Conservation (phyloP, 1,139 yeast species). For the Pichiaceae sp. region DNA sequence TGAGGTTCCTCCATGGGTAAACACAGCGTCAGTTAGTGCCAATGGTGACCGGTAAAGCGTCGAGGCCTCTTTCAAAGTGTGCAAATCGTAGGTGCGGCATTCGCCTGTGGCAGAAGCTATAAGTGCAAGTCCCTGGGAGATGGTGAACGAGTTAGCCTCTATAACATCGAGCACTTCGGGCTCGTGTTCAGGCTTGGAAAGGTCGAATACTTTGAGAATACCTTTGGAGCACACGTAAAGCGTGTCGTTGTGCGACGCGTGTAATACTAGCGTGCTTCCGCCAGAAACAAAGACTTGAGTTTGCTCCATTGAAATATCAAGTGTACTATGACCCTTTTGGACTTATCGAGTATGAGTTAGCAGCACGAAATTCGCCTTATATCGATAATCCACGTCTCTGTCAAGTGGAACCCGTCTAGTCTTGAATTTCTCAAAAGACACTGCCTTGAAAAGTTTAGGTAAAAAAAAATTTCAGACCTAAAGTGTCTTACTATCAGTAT, state of each 20-base stretch:
- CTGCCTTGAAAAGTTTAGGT: background rate
- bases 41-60: constrained; percentile 38
- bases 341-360: too few species aligned
- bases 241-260: constrained; percentile 25
- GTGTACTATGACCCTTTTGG: too few species aligned
- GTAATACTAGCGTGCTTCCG: constrained; percentile 35
- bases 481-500: background rate
- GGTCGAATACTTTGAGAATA: constrained; percentile 40
- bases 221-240: constrained; percentile 48
- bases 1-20: constrained; percentile 66
- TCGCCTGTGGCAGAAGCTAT: constrained; percentile 27
- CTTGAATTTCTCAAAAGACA: too few species aligned
- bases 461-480: background rate
- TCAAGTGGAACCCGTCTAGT: too few species aligned
- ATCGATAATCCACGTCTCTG: too few species aligned
- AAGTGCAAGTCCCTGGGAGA: constrained; percentile 10
- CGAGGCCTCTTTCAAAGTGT: constrained; percentile 11
- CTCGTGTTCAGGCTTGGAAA: constrained; percentile 39
- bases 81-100: constrained; percentile 25
- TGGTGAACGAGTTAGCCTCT: constrained; percentile 23
- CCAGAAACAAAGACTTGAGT: constrained; percentile 21
- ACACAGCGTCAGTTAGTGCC: constrained; percentile 57
- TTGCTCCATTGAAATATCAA: background rate
- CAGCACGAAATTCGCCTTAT: too few species aligned
- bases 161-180: constrained; percentile 46